Evolutionary conservation across 2,329 filamentous ascomycete species (phyloP), one percentile per base, ranked within the genome.

Genomic region (Colletotrichum tropicicola): DNA sequence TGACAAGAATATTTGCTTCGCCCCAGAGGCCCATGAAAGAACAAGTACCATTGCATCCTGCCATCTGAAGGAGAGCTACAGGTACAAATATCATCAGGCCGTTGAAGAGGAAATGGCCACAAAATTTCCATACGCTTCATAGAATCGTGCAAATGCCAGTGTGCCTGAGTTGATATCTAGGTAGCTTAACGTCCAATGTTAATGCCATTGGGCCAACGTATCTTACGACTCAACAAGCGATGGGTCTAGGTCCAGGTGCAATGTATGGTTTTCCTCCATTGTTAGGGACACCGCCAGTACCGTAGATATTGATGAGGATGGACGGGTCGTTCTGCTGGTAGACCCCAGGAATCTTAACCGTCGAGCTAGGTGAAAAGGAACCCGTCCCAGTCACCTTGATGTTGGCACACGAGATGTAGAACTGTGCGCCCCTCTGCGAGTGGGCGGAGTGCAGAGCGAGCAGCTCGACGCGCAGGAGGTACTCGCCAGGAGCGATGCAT

Each of bases 341-440:
- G 1, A 76, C 81, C 15, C 80, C 79, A 0, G 82, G 82, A 74
- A 84, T 80, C 71, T 71, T 76, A 65, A 84, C 78, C 1, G 80
- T 80, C 61, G 73, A 61, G 60, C 58, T 70, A 12, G 75, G 76
- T 15, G 74, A 69, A 68, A 78, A 76, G 25, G 72, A 69, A 43
- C 80, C 80, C 23, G 73, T 74, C 27, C 80, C 80, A 71, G 61
- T 84, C 55, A 89, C 78, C 68, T 86, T 79, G 64, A 90, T 73
- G 78, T 89, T 89, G 70, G 87, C 78, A 71, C 88, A 85, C 56
- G 83, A 82, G 60, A 80, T 81, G 72, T 85, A 85, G 72, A 83
- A 83, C 73, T 85, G 83, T 27, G 83, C 82, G n/a, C 83, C 82
- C 56, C 76, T 72, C 35, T 72, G 64, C 32, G 79, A 73, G 10